These are phyloP conservation scores for Schwanniomyces yamadae DNA, from an alignment of 805 yeast genomes.

Conservation along the genomic window DNA sequence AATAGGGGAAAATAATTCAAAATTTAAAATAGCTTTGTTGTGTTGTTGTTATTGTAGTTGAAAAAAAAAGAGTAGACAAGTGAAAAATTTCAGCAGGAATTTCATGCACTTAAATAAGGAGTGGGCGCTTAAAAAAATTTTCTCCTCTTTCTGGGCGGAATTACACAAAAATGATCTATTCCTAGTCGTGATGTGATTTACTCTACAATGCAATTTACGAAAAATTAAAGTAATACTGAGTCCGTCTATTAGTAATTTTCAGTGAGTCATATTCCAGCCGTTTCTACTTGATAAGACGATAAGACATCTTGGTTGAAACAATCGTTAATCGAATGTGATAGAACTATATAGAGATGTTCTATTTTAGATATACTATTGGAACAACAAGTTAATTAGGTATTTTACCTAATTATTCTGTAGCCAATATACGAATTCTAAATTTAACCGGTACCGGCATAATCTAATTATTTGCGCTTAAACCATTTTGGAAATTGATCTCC, in stretches of 20 bases:
- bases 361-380: no score
- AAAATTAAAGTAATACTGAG: no score
- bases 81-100: slow-evolving; percentile 5
- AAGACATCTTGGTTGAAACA: no score
- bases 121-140: slow-evolving; percentile 3
- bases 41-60: slow-evolving; percentile 12
- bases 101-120: not conserved
- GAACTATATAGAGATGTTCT: not conserved
- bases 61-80: slow-evolving; percentile 7
- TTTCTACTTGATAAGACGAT: no score
- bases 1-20: slow-evolving; percentile 9
- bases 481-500: slow-evolving; percentile 21
- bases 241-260: no score
- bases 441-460: slow-evolving; percentile 1
- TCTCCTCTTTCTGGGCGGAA: slow-evolving; percentile 3
- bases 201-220: no score
- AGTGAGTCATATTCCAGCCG: no score
- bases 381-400: not conserved
- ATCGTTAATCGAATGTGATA: no score
- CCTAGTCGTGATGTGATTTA: no score
- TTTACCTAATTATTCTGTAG: not conserved
- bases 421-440: not conserved
- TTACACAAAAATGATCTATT: slow-evolving; percentile 2
- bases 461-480: slow-evolving; percentile 19
- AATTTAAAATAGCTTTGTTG: slow-evolving; percentile 5